Base-by-base conservation (phyloP, 345 rosid genomes). In the Combretum micranthum region DNA sequence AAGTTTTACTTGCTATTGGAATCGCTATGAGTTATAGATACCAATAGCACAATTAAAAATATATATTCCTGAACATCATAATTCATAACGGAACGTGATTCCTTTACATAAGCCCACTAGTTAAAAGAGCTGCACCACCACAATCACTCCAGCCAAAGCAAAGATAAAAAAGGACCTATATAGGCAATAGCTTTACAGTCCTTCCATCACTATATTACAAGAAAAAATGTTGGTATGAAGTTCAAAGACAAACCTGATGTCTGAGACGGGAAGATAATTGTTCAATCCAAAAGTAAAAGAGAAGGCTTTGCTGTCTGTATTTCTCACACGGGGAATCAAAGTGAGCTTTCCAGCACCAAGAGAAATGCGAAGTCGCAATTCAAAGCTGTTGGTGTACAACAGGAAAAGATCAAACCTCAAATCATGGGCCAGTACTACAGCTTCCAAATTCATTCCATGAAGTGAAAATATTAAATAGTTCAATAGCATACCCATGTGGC, bases 261-360 rank as follows among this genome's bases (percentile, higher is more conserved):
- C 98, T 4, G 98, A 92, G 50, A 92, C 90, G 59, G 85, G 76
- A 32, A 92, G 77, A 73, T 88, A 80, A 79, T 86, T 92, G 43
- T 81, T 71, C 61, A 88, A 71, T 0, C 85, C 87, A 60, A 92
- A 86, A 50, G 76, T 83, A 66, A 88, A 92, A 22, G 90, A 81
- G 81, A 88, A 92, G 56, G 87, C 69, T 77, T 78, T 92, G 71
- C 52, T 77, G 70, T 88, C 96, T 14, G 80, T 85, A 75, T 92
- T 88, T 72, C 96, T 83, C 76, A 92, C 95, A 53, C 96, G 96
- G 48, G 98, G 90, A 69, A 83, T 86, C 80, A 92, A 45, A 63
- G 83, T 84, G 67, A 92, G 85, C 78, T 86, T 88, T 66, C 93
- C 90, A 59, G 83, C 72, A 67, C 84, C 67, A 44, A 92, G 74